Percentiles rank a stretch among this genome's conserved stretches.
phyloP scores from a whole-genome alignment of 192 early-diverging fungal species.

The Blastocladiella britannica region DNA sequence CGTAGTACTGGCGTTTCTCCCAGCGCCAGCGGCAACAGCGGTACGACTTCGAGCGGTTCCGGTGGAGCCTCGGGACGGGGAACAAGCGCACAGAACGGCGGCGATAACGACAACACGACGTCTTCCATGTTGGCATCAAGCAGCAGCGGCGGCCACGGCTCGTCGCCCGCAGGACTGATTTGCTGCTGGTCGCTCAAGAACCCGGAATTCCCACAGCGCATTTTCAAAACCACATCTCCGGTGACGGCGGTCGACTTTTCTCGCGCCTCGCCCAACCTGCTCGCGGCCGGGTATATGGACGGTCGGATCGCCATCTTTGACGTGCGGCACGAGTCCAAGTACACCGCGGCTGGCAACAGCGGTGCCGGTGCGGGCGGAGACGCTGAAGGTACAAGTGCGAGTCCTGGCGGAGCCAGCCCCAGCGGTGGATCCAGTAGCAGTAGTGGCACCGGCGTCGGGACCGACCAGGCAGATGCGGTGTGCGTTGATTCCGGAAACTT shows the following conservation, averaged over 20 bases:
- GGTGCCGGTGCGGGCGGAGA: too few relatives aligned
- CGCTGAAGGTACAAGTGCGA: too few relatives aligned
- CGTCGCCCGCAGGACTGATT: slow-evolving; percentile 17
- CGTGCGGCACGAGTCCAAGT: slow-evolving; percentile 17
- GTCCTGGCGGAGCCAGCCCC: too few relatives aligned
- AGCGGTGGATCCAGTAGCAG: not conserved
- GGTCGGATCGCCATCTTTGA: slow-evolving; percentile 32
- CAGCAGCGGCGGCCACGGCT: too few relatives aligned
- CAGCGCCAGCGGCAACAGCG: not conserved
- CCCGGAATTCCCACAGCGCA: slow-evolving; percentile 33
- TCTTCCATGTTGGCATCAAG: too few relatives aligned
- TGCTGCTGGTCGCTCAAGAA: slow-evolving; percentile 35
- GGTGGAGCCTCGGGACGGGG: too few relatives aligned
- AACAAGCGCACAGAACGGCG: too few relatives aligned
- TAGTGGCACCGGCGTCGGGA: too few relatives aligned
- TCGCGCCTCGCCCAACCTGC: slow-evolving; percentile 20
- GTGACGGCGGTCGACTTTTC: slow-evolving; percentile 37
- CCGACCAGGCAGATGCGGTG: not conserved
- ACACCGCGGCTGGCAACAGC: too few relatives aligned
- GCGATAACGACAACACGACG: too few relatives aligned
- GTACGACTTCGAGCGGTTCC: too few relatives aligned
- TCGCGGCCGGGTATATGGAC: slow-evolving; percentile 28
- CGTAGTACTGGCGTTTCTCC: not conserved
- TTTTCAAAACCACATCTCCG: slow-evolving; percentile 18
- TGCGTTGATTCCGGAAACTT: slow-evolving; percentile 11